Base-by-base conservation (phyloP, 2,329 filamentous ascomycete species). In the Sporothrix phasma region DNA sequence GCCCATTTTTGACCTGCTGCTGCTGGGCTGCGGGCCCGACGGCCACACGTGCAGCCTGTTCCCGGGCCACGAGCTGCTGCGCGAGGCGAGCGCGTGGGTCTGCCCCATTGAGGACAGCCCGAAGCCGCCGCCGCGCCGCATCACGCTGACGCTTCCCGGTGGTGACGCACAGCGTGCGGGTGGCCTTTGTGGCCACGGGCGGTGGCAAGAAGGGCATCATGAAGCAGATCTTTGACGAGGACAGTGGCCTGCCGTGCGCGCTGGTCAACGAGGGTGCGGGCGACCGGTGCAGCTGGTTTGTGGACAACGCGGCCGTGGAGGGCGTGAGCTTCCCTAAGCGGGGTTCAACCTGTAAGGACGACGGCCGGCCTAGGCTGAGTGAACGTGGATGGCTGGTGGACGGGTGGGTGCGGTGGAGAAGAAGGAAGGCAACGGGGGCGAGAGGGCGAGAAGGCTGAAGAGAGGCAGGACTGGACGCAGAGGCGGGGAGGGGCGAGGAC, bases 1-100 rank as follows among this genome's bases (percentile, higher is more conserved):
- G 53, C 94, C 94, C 70, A 89, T 96, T 72, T 99, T 97, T 75
- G 94, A 99, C 75, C 84, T 99, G 62, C 81, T 99, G 63, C 84
- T 99, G 47, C 86, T 99, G 47, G 94, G 94, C 71, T 96, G 90
- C 74, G 94, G 94, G 0, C 93, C 94, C 15, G 94, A 97, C 75
- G 94, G 94, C 61, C 94, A 99, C 79, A 97, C 94, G 39, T 97
- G 94, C 86, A 94, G 89, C 71, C 81, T 99, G 61, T 99, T 99
- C 81, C 94, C 94, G 5, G 88, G 88, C 63, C 93, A 97, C 74
- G 84, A 88, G 65, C 83, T 97, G 62, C 83, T 97, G 69, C 86
- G 92, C 68, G 93, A 97, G 79, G 84, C 84, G 41, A 88, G 87
- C 71, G 91, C 93, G 62, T 99, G 94, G 94, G 91, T 97, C 49